phyloP scores from a whole-genome alignment of 805 yeast species.

The Cyberlindnera samutprakarnensis region DNA sequence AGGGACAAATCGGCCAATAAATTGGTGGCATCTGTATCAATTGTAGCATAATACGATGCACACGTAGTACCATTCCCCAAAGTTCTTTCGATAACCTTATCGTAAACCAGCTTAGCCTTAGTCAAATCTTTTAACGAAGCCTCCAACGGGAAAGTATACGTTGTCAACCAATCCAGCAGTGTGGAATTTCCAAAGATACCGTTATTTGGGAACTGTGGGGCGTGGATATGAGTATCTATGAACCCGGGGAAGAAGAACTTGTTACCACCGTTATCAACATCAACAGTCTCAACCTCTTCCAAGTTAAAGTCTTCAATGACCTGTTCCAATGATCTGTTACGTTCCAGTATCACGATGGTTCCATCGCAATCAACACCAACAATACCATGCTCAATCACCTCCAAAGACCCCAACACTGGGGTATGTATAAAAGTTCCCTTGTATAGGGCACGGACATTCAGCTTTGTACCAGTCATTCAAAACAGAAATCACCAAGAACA shows the following conservation, averaged over 20 bases:
- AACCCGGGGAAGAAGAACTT: slow-evolving; percentile 78
- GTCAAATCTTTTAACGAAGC: slow-evolving; percentile 47
- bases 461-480: too few species aligned
- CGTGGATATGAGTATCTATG: slow-evolving; percentile 77
- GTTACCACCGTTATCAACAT: slow-evolving; percentile 28
- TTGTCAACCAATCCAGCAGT: slow-evolving; percentile 80
- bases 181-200: slow-evolving; percentile 85
- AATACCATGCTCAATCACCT: slow-evolving; percentile 46
- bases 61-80: slow-evolving; percentile 81
- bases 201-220: slow-evolving; percentile 74
- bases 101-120: slow-evolving; percentile 56
- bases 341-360: slow-evolving; percentile 23
- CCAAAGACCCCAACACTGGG: slow-evolving; percentile 48
- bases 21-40: slow-evolving; percentile 70
- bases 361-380: slow-evolving; percentile 51
- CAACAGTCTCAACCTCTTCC: slow-evolving; percentile 25
- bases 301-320: slow-evolving; percentile 8
- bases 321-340: slow-evolving; percentile 1
- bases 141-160: slow-evolving; percentile 88
- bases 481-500: too few species aligned
- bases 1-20: slow-evolving; percentile 67
- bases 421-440: slow-evolving; percentile 73
- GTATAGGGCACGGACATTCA: too few species aligned
- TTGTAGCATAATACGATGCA: slow-evolving; percentile 87
- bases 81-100: slow-evolving; percentile 61